Conservation (phyloP, 441 rosid species). For the Melastoma candidum region DNA sequence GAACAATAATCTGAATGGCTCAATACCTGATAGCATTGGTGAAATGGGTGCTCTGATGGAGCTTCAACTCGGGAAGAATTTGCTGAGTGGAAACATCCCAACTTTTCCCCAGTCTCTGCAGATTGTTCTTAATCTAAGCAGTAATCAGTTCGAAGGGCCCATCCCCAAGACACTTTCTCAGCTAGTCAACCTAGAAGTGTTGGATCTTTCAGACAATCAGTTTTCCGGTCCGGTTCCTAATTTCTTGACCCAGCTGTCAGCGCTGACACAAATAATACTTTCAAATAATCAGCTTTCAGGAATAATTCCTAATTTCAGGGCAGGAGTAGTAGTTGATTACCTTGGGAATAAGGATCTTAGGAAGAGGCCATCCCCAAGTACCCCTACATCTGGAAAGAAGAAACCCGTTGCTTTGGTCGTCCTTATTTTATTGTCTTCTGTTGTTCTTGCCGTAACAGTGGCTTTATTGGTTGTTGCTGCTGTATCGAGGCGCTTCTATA, state of each 20-base stretch:
- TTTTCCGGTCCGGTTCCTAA: conserved; percentile 45
- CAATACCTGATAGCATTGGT: conserved; percentile 35
- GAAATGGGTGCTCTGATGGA: conserved; percentile 33
- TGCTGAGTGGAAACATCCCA: conserved; percentile 42
- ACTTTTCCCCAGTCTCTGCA: conserved; percentile 44
- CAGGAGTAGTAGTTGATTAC: conserved; percentile 10
- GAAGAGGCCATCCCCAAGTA: not conserved
- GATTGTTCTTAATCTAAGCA: conserved; percentile 64
- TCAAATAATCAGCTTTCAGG: conserved; percentile 52
- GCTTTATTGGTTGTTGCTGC: conserved; percentile 20
- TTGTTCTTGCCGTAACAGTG: conserved; percentile 24
- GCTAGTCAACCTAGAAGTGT: conserved; percentile 39
- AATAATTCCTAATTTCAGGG: conserved; percentile 24
- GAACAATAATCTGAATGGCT: conserved; percentile 42
- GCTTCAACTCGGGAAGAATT: conserved; percentile 62
- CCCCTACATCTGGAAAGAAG: not conserved
- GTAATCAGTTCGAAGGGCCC: conserved; percentile 38
- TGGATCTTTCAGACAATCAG: conserved; percentile 63
- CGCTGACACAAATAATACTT: conserved; percentile 46
- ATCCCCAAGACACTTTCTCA: conserved; percentile 32
- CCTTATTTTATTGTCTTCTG: conserved; percentile 26
- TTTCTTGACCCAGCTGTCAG: conserved; percentile 12
- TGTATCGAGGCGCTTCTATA: conserved; percentile 32
- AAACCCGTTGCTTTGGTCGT: conserved; percentile 24
- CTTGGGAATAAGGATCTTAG: conserved; percentile 34